Evolutionary conservation across 306 rosid species (phyloP).

Genomic region (Quercus engelmannii): DNA sequence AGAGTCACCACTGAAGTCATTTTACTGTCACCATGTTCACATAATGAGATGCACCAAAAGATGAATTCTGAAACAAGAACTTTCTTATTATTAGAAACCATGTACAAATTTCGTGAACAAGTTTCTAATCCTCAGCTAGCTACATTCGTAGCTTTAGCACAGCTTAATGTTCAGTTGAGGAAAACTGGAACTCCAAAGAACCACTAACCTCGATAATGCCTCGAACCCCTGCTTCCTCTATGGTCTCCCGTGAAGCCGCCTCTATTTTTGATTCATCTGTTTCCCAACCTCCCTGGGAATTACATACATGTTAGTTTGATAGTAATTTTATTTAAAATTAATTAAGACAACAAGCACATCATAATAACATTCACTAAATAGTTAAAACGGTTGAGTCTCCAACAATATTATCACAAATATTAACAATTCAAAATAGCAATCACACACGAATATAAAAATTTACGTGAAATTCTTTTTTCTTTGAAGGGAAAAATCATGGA

Average conservation of each 20-base stretch:
- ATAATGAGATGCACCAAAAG: background rate
- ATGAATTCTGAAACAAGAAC: background rate
- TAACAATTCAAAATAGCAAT: too few species aligned
- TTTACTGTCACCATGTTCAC: background rate
- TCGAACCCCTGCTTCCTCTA: conserved; percentile 90
- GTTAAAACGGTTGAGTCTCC: background rate
- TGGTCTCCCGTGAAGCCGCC: conserved; percentile 82
- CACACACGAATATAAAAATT: too few species aligned
- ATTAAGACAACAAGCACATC: background rate
- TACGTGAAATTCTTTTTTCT: too few species aligned
- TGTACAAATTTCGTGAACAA: background rate
- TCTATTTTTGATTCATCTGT: conserved; percentile 74
- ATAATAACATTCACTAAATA: background rate
- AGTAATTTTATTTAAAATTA: background rate
- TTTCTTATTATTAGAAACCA: background rate
- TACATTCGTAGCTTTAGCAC: background rate
- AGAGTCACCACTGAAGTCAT: background rate
- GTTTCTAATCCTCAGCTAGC: background rate
- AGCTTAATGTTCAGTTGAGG: background rate
- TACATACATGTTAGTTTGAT: background rate
- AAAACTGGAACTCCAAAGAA: background rate
- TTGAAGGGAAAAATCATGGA: too few species aligned
- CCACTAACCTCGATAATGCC: conserved; percentile 67
- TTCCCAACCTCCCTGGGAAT: conserved; percentile 92
- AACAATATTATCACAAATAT: too few species aligned